phyloP scores from a whole-genome alignment of 768 basidiomycete genomes.

The Rhizopogon vulgaris region DNA sequence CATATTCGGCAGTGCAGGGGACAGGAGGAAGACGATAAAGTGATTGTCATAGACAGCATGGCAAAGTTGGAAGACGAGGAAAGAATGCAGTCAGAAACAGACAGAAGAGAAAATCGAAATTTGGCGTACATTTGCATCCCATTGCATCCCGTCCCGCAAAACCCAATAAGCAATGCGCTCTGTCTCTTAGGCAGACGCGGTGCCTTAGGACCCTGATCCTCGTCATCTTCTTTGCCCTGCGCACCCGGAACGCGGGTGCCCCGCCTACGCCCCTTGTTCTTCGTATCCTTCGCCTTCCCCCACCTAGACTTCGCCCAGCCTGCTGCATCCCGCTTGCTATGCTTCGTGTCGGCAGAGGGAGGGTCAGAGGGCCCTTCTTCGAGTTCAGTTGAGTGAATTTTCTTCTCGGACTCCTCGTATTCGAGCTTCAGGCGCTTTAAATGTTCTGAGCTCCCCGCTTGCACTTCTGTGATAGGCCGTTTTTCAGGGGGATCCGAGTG shows the following conservation, averaged over 20 bases:
- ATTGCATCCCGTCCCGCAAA: slow-evolving; percentile 85
- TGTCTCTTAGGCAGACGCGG: slow-evolving; percentile 75
- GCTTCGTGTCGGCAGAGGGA: neutral
- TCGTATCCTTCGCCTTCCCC: slow-evolving; percentile 32
- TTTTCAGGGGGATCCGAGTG: slow-evolving; percentile 5
- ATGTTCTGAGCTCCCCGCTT: neutral
- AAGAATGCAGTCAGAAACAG: neutral
- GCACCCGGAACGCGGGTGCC: slow-evolving; percentile 33
- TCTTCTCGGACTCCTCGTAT: neutral
- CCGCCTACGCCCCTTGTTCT: slow-evolving; percentile 34
- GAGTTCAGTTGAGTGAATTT: neutral
- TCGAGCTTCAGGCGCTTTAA: slow-evolving; percentile 12
- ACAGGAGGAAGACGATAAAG: neutral
- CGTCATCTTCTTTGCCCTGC: slow-evolving; percentile 15
- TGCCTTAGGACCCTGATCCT: slow-evolving; percentile 29
- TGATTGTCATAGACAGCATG: neutral
- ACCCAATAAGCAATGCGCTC: slow-evolving; percentile 81
- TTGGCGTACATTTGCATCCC: slow-evolving; percentile 92
- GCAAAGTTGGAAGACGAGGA: neutral
- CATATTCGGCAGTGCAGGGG: neutral
- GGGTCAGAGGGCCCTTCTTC: neutral
- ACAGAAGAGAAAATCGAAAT: neutral
- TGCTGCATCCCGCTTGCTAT: slow-evolving; percentile 18
- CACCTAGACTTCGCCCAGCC: slow-evolving; percentile 28
- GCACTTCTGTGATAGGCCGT: slow-evolving; percentile 1